These are phyloP conservation scores for Juncus inflexus DNA, from an alignment of 176 grass and related monocot genomes.

Conservation along the genomic window DNA sequence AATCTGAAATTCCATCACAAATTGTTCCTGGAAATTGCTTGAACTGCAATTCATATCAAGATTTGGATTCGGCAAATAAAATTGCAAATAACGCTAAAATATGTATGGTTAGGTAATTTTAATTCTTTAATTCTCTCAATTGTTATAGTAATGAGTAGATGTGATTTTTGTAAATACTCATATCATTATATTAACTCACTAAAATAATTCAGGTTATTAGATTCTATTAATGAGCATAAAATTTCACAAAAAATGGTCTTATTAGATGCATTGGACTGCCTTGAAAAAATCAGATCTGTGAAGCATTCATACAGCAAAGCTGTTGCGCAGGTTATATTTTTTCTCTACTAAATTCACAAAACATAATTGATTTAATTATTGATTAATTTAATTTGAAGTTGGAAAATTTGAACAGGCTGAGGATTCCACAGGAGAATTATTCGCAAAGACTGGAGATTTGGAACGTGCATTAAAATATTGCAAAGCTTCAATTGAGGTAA, in stretches of 20 bases:
- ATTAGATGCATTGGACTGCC: constrained; percentile 41
- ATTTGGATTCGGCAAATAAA: constrained; percentile 42
- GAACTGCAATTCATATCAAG: constrained; percentile 48
- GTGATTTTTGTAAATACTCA: no score
- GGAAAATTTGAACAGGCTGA: constrained; percentile 42
- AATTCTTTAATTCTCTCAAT: constrained; percentile 13
- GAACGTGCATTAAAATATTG: constrained; percentile 63
- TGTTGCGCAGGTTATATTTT: constrained; percentile 63
- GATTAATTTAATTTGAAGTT: neutral
- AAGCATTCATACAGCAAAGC: constrained; percentile 79
- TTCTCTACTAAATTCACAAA: constrained; percentile 1
- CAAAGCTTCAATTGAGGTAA: constrained; percentile 70
- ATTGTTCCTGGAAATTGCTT: constrained; percentile 70
- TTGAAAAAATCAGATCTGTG: constrained; percentile 53
- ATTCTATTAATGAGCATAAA: constrained; percentile 36
- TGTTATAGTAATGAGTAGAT: neutral
- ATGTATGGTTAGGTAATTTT: constrained; percentile 52
- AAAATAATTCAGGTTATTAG: constrained; percentile 43
- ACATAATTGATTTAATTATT: neutral
- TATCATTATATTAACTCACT: neutral
- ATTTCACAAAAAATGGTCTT: constrained; percentile 17
- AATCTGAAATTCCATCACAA: constrained; percentile 28
- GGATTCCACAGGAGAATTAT: constrained; percentile 62
- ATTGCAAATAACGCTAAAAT: constrained; percentile 39
- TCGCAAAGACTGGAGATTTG: constrained; percentile 55